Percentiles rank a stretch among this genome's conserved stretches.
Conservation (phyloP, 345 rosid genomes). For the Camelina laxa region DNA sequence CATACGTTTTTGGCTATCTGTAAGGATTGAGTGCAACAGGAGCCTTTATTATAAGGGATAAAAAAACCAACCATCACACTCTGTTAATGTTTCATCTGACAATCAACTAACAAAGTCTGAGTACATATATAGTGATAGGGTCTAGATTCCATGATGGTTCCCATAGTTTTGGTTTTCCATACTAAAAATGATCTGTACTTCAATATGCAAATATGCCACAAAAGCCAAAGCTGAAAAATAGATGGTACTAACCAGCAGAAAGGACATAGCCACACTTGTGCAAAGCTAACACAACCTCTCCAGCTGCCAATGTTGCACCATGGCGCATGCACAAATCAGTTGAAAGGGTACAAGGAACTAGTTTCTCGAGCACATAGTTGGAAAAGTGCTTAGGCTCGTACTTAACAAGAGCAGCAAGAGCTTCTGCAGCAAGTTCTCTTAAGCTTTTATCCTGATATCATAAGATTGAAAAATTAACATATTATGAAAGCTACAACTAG, state of each 20-base stretch:
- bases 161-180: conserved; percentile 19
- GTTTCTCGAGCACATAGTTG: conserved; percentile 65
- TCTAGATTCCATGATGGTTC: conserved; percentile 27
- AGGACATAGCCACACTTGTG: conserved; percentile 61
- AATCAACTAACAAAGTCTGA: conserved; percentile 16
- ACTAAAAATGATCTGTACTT: neutral
- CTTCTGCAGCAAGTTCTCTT: conserved; percentile 89
- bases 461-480: conserved; percentile 23
- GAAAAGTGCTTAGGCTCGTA: conserved; percentile 77
- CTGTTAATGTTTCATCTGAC: neutral
- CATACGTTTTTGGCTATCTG: conserved; percentile 74
- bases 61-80: conserved; percentile 8
- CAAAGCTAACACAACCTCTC: conserved; percentile 80
- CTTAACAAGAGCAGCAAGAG: conserved; percentile 87
- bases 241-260: conserved; percentile 65
- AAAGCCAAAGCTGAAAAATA: conserved; percentile 21
- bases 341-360: conserved; percentile 83
- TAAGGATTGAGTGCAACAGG: conserved; percentile 15
- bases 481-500: conserved; percentile 8
- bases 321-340: conserved; percentile 91
- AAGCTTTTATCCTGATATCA: conserved; percentile 79
- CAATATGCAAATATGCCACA: conserved; percentile 22
- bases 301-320: conserved; percentile 92
- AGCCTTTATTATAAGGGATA: conserved; percentile 10
- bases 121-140: conserved; percentile 6